Conservation (phyloP, 1,284 basidiomycete genomes). For the Sporisorium sorghi region DNA sequence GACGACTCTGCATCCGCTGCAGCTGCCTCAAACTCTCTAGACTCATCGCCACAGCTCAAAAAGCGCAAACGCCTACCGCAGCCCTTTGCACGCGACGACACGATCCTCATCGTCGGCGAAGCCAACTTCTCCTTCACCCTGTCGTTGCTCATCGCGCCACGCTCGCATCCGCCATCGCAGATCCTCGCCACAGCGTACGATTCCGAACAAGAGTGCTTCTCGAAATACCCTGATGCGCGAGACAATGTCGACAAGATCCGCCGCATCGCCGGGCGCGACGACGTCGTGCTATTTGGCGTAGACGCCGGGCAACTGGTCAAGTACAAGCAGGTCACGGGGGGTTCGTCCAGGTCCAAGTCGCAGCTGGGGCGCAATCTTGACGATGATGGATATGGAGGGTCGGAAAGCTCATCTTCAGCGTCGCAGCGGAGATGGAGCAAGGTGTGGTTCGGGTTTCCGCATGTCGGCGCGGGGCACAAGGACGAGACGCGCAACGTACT, state of each 20-base stretch:
- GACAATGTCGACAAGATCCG: conserved; percentile 73
- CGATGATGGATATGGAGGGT: conserved; percentile 1
- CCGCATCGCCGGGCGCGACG: conserved; percentile 72
- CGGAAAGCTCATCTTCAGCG: not conserved
- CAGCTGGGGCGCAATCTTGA: conserved; percentile 7
- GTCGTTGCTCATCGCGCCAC: conserved; percentile 74
- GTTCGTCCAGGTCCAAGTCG: conserved; percentile 14
- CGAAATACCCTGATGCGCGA: conserved; percentile 85
- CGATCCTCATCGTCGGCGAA: conserved; percentile 90
- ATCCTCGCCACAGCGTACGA: conserved; percentile 91
- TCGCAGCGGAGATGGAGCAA: conserved; percentile 75
- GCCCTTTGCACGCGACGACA: conserved; percentile 82
- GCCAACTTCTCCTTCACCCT: conserved; percentile 89
- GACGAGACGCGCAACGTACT: conserved; percentile 94
- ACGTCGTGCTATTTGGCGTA: conserved; percentile 81
- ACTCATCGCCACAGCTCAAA: not conserved
- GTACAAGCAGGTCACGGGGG: conserved; percentile 70
- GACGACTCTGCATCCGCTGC: not conserved
- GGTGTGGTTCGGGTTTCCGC: conserved; percentile 96
- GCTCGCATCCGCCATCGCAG: conserved; percentile 74
- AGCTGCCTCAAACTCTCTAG: not conserved
- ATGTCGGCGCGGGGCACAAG: conserved; percentile 93
- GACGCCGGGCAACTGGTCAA: conserved; percentile 84
- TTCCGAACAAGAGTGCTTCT: conserved; percentile 78
- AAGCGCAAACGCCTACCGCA: conserved; percentile 66